A percentile compares a stretch with the other conserved stretches of the same genome.
Conservation (phyloP, 129 eudicot species). For the Scalesia atractyloides region DNA sequence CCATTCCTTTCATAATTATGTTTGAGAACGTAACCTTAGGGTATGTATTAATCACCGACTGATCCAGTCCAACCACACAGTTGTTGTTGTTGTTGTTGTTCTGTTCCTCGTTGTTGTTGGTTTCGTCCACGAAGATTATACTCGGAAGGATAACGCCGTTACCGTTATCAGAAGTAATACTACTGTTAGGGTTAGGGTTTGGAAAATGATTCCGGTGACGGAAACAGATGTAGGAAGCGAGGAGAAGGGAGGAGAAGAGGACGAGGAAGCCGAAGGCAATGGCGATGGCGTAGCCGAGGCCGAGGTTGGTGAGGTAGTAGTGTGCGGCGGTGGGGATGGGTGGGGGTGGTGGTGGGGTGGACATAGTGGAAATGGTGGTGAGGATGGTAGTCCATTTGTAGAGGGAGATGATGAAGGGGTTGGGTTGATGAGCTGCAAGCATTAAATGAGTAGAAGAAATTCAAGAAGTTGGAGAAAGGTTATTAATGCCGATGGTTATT, state of each 20-base stretch:
- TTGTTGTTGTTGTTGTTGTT: conserved; percentile 37
- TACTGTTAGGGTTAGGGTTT: conserved; percentile 18
- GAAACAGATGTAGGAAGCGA: conserved; percentile 67
- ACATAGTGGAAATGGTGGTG: conserved; percentile 54
- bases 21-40: conserved; percentile 60
- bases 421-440: conserved; percentile 57
- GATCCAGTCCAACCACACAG: conserved; percentile 66
- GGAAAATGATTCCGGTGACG: conserved; percentile 44
- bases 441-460: conserved; percentile 50
- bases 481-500: conserved; percentile 39
- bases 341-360: conserved; percentile 24
- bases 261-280: conserved; percentile 75
- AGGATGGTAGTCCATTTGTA: conserved; percentile 52
- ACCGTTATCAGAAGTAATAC: neutral
- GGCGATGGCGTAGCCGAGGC: conserved; percentile 80
- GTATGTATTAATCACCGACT: conserved; percentile 67
- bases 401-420: conserved; percentile 29
- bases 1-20: conserved; percentile 28
- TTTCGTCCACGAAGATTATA: conserved; percentile 68
- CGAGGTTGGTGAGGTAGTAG: conserved; percentile 44
- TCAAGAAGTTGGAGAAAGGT: conserved; percentile 38
- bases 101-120: conserved; percentile 3
- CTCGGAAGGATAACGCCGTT: conserved; percentile 66
- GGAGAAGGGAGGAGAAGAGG: conserved; percentile 70
- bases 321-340: conserved; percentile 38